Evolutionary conservation across 495 filamentous ascomycete species (phyloP).

Genomic region (Annulohypoxylon stygium): DNA sequence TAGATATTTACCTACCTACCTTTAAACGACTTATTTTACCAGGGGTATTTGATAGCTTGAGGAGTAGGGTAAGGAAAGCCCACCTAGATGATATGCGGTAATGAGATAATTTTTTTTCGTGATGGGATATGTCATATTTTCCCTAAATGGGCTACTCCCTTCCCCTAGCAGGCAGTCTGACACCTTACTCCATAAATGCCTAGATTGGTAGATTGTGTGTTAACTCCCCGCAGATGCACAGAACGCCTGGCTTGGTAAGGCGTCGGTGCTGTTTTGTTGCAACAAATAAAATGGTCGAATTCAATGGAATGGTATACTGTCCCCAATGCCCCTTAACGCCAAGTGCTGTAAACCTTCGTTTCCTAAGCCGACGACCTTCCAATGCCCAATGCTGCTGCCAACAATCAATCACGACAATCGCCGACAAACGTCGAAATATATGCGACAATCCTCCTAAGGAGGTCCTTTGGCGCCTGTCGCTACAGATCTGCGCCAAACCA

Average conservation of each 20-base stretch:
- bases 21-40: constrained; percentile 4
- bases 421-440: constrained; percentile 41
- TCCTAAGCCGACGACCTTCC: constrained; percentile 52
- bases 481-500: constrained; percentile 22
- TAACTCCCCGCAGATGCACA: constrained; percentile 30
- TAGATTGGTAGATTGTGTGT: constrained; percentile 14
- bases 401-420: constrained; percentile 35
- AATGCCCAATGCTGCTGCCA: constrained; percentile 46
- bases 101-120: constrained; percentile 16
- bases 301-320: constrained; percentile 53
- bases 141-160: constrained; percentile 6
- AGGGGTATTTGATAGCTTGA: constrained; percentile 14
- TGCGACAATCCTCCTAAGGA: constrained; percentile 36
- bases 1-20: background rate
- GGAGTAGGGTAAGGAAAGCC: background rate
- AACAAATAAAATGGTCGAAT: constrained; percentile 53
- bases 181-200: constrained; percentile 31
- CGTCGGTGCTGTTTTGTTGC: constrained; percentile 28
- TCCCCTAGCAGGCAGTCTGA: constrained; percentile 15
- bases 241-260: constrained; percentile 24
- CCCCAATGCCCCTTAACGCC: constrained; percentile 53
- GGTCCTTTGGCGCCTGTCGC: constrained; percentile 27
- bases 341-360: constrained; percentile 53
- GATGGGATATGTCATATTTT: constrained; percentile 12
- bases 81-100: background rate